Percentiles rank a stretch among this genome's conserved stretches.
Conservation (phyloP, 1,139 yeast species). For the Geotrichum klebahnii region DNA sequence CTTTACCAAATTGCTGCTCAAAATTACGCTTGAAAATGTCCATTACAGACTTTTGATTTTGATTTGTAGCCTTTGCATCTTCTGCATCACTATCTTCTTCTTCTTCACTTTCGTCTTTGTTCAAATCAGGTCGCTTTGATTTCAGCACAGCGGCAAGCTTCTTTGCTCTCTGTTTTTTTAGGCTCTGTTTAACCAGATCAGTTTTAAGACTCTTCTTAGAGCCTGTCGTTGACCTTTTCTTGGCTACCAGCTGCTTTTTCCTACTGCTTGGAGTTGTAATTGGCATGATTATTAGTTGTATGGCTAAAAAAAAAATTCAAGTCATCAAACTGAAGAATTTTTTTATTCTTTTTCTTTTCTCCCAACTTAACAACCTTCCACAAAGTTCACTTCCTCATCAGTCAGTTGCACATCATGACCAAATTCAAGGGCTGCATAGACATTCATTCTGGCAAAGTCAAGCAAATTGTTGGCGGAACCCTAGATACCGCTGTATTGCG, state of each 20-base stretch:
- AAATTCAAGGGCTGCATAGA: slow-evolving; percentile 91
- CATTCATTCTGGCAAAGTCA: slow-evolving; percentile 89
- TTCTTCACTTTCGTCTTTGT: slow-evolving; percentile 6
- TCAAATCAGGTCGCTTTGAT: slow-evolving; percentile 12
- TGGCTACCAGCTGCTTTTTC: not conserved
- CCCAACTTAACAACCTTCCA: slow-evolving; percentile 1
- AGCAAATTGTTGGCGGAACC: slow-evolving; percentile 95
- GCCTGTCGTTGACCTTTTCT: not conserved
- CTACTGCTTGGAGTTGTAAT: slow-evolving; percentile 4
- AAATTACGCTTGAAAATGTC: slow-evolving; percentile 19
- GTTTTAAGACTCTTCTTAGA: not conserved
- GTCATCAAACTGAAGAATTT: not conserved
- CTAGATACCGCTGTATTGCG: slow-evolving; percentile 46
- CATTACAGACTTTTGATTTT: slow-evolving; percentile 10
- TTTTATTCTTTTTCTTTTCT: slow-evolving; percentile 4
- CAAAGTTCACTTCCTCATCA: not conserved
- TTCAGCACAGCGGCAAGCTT: slow-evolving; percentile 18
- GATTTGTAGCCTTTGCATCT: slow-evolving; percentile 10
- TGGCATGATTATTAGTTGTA: slow-evolving; percentile 1
- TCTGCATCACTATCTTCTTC: too few species aligned
- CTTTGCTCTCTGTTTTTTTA: slow-evolving; percentile 10
- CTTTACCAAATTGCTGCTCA: slow-evolving; percentile 26
- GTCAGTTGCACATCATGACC: slow-evolving; percentile 52
- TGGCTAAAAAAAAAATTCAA: slow-evolving; percentile 7
- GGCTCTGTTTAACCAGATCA: not conserved